Percentiles rank a stretch among this genome's conserved stretches.
Conservation (phyloP, 352 stramenopile genomes). For the Phytophthora meadii region DNA sequence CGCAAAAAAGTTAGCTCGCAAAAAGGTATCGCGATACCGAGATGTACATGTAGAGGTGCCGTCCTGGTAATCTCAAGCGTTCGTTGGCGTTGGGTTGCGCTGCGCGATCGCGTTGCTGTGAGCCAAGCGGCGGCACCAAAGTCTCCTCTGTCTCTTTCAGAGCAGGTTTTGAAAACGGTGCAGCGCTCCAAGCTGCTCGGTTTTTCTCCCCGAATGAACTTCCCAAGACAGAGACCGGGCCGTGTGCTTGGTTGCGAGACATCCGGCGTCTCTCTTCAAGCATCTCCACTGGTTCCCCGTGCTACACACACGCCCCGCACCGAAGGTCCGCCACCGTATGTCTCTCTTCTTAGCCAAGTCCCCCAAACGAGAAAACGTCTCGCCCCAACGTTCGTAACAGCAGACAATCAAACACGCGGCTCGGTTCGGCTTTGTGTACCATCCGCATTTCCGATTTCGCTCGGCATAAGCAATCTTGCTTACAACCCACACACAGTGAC, state of each 20-base stretch:
- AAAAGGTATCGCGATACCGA: constrained; percentile 9
- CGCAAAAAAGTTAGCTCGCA: constrained; percentile 2
- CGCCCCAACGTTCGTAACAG: constrained; percentile 25
- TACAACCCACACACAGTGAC: constrained; percentile 15
- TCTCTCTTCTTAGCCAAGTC: constrained; percentile 41
- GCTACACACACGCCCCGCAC: constrained; percentile 39
- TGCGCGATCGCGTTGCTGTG: constrained; percentile 27
- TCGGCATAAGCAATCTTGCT: constrained; percentile 43
- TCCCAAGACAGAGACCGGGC: constrained; percentile 17
- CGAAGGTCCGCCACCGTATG: constrained; percentile 32
- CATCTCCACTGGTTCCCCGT: constrained; percentile 35
- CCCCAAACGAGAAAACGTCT: constrained; percentile 22
- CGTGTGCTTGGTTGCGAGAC: constrained; percentile 29
- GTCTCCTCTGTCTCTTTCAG: constrained; percentile 31
- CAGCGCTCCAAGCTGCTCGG: constrained; percentile 11
- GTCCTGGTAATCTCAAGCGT: constrained; percentile 34
- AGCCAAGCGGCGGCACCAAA: constrained; percentile 35
- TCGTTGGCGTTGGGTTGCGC: constrained; percentile 27
- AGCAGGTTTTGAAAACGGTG: constrained; percentile 25
- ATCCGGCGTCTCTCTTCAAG: constrained; percentile 39
- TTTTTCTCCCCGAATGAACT: constrained; percentile 44
- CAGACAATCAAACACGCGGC: constrained; percentile 36
- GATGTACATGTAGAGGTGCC: constrained; percentile 43
- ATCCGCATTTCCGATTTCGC: constrained; percentile 40
- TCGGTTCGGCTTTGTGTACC: constrained; percentile 13